phyloP scores from a whole-genome alignment of 768 basidiomycete species.

The Tricholoma terreum region DNA sequence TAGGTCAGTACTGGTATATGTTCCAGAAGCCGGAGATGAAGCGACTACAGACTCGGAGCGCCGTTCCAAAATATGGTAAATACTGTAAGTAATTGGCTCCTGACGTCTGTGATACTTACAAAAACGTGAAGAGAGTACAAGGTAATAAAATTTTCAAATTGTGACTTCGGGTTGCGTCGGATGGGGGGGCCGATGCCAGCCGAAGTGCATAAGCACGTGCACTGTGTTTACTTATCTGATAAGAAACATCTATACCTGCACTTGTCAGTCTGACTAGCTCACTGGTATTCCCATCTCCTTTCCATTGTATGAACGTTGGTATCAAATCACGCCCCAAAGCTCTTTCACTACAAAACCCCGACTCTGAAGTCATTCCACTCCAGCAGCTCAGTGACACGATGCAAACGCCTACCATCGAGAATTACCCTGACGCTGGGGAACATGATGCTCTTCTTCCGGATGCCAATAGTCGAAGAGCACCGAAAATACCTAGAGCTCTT shows the following conservation, averaged over 20 bases:
- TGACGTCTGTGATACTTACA: not conserved
- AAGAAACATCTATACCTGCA: constrained; percentile 7
- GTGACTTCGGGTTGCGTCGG: not conserved
- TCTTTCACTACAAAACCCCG: not conserved
- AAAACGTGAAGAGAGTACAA: not conserved
- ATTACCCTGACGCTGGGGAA: constrained; percentile 8
- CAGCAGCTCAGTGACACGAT: constrained; percentile 1
- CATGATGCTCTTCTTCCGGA: constrained; percentile 18
- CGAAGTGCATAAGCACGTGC: not conserved
- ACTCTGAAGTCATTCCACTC: not conserved
- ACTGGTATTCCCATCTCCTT: not conserved
- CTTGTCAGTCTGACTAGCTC: not conserved
- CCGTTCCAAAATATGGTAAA: not conserved
- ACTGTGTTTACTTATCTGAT: constrained; percentile 16
- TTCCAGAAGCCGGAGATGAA: too few relatives aligned
- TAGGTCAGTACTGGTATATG: too few relatives aligned
- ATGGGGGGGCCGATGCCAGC: too few relatives aligned
- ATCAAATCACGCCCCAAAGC: not conserved
- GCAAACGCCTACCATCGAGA: not conserved
- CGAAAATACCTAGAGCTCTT: constrained; percentile 8
- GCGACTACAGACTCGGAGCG: too few relatives aligned
- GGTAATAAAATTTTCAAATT: not conserved
- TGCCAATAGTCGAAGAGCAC: constrained; percentile 6
- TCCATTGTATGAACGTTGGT: not conserved
- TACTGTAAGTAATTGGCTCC: not conserved